Conservation (phyloP, 176 grass and related monocot genomes). For the Melocanna baccifera region DNA sequence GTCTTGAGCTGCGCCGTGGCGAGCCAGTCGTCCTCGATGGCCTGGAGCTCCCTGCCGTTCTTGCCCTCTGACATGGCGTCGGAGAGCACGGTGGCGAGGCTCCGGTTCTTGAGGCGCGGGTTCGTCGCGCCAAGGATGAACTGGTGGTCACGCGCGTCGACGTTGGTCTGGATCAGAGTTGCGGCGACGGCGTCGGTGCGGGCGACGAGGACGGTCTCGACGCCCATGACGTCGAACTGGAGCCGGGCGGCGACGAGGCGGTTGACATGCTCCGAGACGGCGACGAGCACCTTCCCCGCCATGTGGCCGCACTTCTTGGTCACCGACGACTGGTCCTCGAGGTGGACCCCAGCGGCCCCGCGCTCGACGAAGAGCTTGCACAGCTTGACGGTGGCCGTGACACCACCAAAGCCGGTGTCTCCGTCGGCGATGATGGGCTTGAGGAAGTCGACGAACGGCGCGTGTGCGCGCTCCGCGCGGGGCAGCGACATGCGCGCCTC, state of each 20-base stretch:
- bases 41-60: conserved; percentile 65
- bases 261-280: conserved; percentile 74
- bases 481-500: conserved; percentile 79
- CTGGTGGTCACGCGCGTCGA: conserved; percentile 85
- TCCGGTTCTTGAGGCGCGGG: conserved; percentile 40
- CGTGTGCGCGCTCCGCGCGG: conserved; percentile 31
- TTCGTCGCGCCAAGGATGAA: conserved; percentile 76
- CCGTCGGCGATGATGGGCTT: conserved; percentile 85
- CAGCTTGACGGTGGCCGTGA: conserved; percentile 84
- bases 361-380: conserved; percentile 98
- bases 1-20: conserved; percentile 62
- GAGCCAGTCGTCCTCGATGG: conserved; percentile 70
- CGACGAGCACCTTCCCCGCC: conserved; percentile 88
- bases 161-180: conserved; percentile 87
- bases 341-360: conserved; percentile 77
- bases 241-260: conserved; percentile 84
- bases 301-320: conserved; percentile 95
- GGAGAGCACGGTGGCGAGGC: conserved; percentile 38
- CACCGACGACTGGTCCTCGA: conserved; percentile 89
- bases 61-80: conserved; percentile 50
- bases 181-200: conserved; percentile 81
- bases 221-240: conserved; percentile 96
- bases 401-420: conserved; percentile 82
- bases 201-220: conserved; percentile 76
- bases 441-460: conserved; percentile 61